Conservation (phyloP, 345 rosid species). For the Arabis hirsuta region DNA sequence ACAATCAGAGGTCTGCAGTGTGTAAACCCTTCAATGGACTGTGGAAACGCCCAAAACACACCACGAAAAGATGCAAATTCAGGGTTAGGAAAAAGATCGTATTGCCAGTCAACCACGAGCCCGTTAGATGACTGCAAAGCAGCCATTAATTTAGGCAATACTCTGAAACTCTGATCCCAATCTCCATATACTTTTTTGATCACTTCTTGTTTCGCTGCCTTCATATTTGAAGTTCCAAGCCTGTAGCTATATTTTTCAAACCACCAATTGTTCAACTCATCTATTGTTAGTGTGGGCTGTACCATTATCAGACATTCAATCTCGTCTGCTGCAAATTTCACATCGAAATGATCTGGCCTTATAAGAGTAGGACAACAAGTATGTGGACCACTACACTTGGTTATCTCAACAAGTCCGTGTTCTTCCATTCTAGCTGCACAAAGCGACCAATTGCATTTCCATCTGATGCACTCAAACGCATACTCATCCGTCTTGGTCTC, state of each 20-base stretch:
- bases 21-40: constrained; percentile 8
- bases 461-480: background rate
- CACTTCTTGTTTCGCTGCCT: background rate
- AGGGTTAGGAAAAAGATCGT: constrained; percentile 6
- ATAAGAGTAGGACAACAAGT: background rate
- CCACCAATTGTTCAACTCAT: constrained; percentile 11
- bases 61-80: constrained; percentile 9
- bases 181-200: background rate
- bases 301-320: constrained; percentile 14
- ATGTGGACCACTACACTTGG: background rate
- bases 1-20: background rate
- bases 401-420: constrained; percentile 22
- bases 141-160: background rate
- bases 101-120: constrained; percentile 2
- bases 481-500: background rate
- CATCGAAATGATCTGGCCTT: background rate
- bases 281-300: background rate
- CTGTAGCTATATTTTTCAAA: background rate
- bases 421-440: background rate
- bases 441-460: constrained; percentile 35
- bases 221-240: background rate
- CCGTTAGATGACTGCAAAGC: background rate
- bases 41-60: constrained; percentile 7
- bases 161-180: constrained; percentile 5
- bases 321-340: background rate